Evolutionary conservation across 2,329 filamentous ascomycete genomes (phyloP), one percentile per base, ranked within the genome.

Genomic region (Penicillium sp.): DNA sequence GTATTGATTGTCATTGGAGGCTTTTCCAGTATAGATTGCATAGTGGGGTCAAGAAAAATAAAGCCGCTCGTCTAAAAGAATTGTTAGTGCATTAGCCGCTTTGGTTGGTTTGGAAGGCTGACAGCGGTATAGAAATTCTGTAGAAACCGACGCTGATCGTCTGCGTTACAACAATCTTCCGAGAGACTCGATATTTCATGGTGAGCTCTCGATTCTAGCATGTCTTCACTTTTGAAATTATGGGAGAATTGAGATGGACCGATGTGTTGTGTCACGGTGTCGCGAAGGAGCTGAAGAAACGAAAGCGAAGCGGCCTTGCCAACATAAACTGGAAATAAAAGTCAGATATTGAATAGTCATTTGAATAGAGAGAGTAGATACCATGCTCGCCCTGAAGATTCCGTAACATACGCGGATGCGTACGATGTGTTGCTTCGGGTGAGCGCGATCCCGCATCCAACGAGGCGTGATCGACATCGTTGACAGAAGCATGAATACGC

Each of bases 231-330:
- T 27, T 66, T 66, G 13, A 68, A 61, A 47, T 68, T 70, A 38
- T 76, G 67, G 0, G 74, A 74, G 50, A 77, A 77, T 11, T 68
- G 65, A 0, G 73, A 75, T 1, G 73, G 72, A 0, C 74, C 74
- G 37, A 76, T 73, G 41, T 75, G 67, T 20, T 70, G 68, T 7
- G 68, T 67, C 16, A 61, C 55, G 1, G 53, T 45, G 71, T 70
- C 62, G 10, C 73, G 66, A 10, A 76, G 61, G 23, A 76, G 66
- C 39, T 77, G 73, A 1, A 79, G 56, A 40, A 79, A 79, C 0
- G 75, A 77, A 10, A 79, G 57, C 62, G 58, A 60, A 2, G 58
- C 58, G 6, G 57, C 57, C 23, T 56, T 59, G 17, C 58, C 58
- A 5, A 61, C 51, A 25, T 56, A 61, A 1, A 61, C 58, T 61